Percentiles rank a stretch among this genome's conserved stretches.
Conservation (phyloP, 768 basidiomycete genomes). For the Nidularia pulvinata region DNA sequence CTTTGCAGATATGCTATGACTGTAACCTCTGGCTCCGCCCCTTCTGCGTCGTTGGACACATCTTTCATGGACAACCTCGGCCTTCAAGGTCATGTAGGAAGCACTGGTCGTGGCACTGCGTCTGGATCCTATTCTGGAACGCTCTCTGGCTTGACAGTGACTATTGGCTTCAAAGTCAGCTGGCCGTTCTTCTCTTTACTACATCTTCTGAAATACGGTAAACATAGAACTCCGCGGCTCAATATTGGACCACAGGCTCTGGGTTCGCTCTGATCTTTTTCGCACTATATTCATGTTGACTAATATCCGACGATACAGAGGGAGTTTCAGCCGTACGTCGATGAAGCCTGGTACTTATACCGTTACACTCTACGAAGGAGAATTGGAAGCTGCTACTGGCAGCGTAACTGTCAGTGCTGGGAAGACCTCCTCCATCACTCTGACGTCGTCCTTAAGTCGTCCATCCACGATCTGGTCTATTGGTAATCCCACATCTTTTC, state of each 20-base stretch:
- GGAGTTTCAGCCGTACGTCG: conserved; percentile 37
- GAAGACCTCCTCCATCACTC: conserved; percentile 26
- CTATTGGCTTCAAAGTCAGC: conserved; percentile 39
- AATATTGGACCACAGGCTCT: conserved; percentile 43
- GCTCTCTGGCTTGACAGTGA: conserved; percentile 33
- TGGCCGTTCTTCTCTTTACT: neutral
- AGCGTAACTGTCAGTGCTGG: conserved; percentile 40
- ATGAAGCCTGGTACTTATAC: conserved; percentile 53
- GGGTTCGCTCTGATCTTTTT: conserved; percentile 22
- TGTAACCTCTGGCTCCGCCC: conserved; percentile 38
- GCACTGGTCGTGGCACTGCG: conserved; percentile 43
- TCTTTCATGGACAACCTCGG: conserved; percentile 41
- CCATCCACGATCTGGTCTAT: conserved; percentile 43
- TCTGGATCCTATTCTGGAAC: conserved; percentile 40
- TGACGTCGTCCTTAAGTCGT: conserved; percentile 24
- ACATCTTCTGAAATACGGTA: neutral
- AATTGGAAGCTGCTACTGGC: conserved; percentile 41
- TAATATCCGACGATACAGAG: conserved; percentile 14
- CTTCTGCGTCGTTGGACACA: conserved; percentile 37
- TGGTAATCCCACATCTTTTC: conserved; percentile 17
- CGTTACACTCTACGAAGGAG: conserved; percentile 41
- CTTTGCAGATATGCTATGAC: conserved; percentile 36
- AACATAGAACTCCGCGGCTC: conserved; percentile 37
- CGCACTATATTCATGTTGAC: neutral
- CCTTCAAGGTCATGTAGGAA: conserved; percentile 40